Conservation (phyloP, 225 moss, liverwort and hornwort genomes). For the Straminergon stramineum region DNA sequence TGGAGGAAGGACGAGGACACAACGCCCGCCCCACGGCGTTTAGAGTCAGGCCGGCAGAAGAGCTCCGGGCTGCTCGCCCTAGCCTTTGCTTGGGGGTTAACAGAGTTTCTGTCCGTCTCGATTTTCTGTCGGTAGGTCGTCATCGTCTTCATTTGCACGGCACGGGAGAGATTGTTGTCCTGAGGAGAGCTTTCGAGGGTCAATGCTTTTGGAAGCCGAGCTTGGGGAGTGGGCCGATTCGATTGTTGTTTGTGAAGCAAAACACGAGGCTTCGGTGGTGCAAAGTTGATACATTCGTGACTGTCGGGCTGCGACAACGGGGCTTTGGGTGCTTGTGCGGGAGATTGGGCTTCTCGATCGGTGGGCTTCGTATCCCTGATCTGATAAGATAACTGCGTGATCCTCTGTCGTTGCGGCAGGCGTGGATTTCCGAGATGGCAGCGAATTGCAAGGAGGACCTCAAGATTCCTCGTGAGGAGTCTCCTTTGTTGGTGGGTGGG, state of each 20-base stretch:
- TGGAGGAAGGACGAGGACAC: too few species aligned
- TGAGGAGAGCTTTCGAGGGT: too few species aligned
- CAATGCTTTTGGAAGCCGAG: background rate
- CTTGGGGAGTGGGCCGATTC: background rate
- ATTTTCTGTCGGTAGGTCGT: too few species aligned
- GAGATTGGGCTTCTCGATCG: background rate
- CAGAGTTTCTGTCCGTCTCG: too few species aligned
- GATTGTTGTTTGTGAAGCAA: background rate
- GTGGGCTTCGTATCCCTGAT: background rate
- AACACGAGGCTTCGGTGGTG: background rate
- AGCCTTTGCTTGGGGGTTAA: too few species aligned
- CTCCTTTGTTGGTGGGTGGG: background rate
- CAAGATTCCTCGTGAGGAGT: background rate
- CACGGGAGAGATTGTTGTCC: too few species aligned
- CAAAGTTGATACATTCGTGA: background rate
- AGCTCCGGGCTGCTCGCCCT: too few species aligned
- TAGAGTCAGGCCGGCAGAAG: too few species aligned
- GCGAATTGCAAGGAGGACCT: background rate
- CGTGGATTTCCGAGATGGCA: background rate
- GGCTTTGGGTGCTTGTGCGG: background rate
- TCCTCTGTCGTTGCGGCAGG: background rate
- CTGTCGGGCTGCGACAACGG: background rate
- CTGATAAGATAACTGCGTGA: background rate
- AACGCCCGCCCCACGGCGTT: too few species aligned
- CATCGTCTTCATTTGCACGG: too few species aligned